Base-by-base conservation (phyloP, 2,329 filamentous ascomycete genomes). In the Aspergillus fumigatus region DNA sequence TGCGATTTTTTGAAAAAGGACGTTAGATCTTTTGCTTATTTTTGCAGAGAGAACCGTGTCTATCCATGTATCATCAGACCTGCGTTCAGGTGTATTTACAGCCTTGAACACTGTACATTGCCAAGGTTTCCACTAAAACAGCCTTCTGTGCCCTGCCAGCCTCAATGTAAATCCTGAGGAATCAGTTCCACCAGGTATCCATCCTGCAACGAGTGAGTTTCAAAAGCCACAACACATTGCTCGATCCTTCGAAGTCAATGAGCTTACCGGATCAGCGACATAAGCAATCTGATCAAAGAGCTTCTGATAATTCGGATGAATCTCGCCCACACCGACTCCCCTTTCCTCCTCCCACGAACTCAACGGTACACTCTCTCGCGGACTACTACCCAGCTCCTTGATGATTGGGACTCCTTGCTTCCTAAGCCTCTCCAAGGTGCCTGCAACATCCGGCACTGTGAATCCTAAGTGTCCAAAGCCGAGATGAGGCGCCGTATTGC, bases 381-480 rank as follows among this genome's bases (percentile, higher is more conserved):
- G 60, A 49, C 59, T 67, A 55, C 66, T 60, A 3, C 70, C 70
- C 23, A 71, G 17, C 35, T 75, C 70, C 65, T 75, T 75, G 11
- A 75, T 23, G 43, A 75, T 58, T 17, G 48, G 53, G n/a, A 75
- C 71, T 0, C 71, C 71, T 14, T 57, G 58, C 0, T 48, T 59
- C 54, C 58, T 63, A 57, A 75, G 52, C 21, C 72, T 59, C 52
- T 68, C 57, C 56, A 75, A 51, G 1, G 73, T 64, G 29, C 47
- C 63, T 4, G 48, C 9, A 0, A 75, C 71, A 63, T 74, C 66
- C n/a, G 73, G 72, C 6, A 75, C 73, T 3, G 71, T 72, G 51
- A 75, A 75, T 0, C 73, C 73, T 40, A 75, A 43, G 63, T 75
- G 73, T 9, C 70, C 68, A 47, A 75, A 75, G 0, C 73, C 73